Conservation (phyloP, 148 eudicot genomes). For the Pharnaceum exiguum region DNA sequence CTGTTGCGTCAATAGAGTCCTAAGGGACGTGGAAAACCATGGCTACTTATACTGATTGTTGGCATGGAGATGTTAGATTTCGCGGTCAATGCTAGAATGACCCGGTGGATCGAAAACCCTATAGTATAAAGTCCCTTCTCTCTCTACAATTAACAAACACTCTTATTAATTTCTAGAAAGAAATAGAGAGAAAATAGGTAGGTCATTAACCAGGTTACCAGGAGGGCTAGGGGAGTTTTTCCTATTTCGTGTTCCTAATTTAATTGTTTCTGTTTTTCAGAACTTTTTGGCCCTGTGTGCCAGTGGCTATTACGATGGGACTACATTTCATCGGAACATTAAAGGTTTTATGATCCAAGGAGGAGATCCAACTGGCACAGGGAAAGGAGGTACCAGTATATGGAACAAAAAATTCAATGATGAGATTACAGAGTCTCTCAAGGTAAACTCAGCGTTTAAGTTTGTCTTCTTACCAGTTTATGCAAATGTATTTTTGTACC, state of each 20-base stretch:
- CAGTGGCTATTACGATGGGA: slow-evolving; percentile 89
- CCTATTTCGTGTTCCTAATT: slow-evolving; percentile 3
- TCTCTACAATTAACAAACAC: no score
- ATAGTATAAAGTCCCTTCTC: no score
- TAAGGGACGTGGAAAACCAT: no score
- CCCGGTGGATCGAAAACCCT: no score
- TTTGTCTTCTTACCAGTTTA: background rate
- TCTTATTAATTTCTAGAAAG: no score
- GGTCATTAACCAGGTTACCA: no score
- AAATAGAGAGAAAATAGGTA: no score
- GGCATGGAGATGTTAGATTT: no score
- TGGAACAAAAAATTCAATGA: slow-evolving; percentile 96
- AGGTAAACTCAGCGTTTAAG: slow-evolving; percentile 35
- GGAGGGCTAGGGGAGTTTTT: no score
- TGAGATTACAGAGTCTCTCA: slow-evolving; percentile 93
- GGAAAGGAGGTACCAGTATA: slow-evolving; percentile 97
- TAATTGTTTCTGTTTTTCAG: slow-evolving; percentile 36
- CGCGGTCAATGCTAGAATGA: no score
- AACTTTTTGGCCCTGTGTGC: slow-evolving; percentile 93
- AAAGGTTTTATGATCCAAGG: slow-evolving; percentile 99
- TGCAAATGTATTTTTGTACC: background rate
- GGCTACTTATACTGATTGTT: no score
- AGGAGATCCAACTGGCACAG: slow-evolving; percentile 94
- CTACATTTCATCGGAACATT: slow-evolving; percentile 91
- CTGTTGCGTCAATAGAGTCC: no score